Percentiles rank a stretch among this genome's conserved stretches.
These are phyloP conservation scores for Colletotrichum tropicale DNA, from an alignment of 2,329 filamentous ascomycete species.

Conservation along the genomic window DNA sequence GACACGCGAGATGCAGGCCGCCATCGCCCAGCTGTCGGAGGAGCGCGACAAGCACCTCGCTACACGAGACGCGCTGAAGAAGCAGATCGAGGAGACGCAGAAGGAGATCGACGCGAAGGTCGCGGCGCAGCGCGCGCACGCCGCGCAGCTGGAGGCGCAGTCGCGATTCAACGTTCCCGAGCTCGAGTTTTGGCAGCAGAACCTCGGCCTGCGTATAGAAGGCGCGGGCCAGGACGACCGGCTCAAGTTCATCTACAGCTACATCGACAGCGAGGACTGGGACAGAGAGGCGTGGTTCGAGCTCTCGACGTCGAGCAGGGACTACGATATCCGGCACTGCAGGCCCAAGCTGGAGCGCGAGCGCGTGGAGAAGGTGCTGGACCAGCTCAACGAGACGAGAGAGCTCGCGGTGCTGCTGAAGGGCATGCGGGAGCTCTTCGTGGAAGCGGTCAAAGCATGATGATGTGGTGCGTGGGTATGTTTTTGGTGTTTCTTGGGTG, in stretches of 20 bases:
- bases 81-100: constrained; percentile 71
- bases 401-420: constrained; percentile 77
- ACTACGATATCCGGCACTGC: constrained; percentile 84
- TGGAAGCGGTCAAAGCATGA: constrained; percentile 65
- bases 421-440: constrained; percentile 82
- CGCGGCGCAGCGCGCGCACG: constrained; percentile 74
- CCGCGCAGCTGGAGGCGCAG: constrained; percentile 80
- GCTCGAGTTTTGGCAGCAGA: constrained; percentile 94
- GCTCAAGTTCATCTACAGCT: constrained; percentile 87
- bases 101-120: constrained; percentile 71
- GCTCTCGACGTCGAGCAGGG: constrained; percentile 77
- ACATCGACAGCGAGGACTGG: constrained; percentile 86
- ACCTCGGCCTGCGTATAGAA: constrained; percentile 87
- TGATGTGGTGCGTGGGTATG: neutral
- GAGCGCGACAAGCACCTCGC: constrained; percentile 67
- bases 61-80: constrained; percentile 59
- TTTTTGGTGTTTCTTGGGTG: neutral
- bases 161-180: constrained; percentile 90
- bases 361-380: constrained; percentile 76
- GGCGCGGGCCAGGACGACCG: constrained; percentile 84
- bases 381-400: constrained; percentile 80
- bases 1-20: constrained; percentile 73
- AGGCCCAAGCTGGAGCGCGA: constrained; percentile 83
- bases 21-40: constrained; percentile 61
- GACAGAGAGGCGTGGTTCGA: constrained; percentile 94